A percentile compares a stretch with the other conserved stretches of the same genome.
These are phyloP conservation scores for Lycium barbarum DNA, from an alignment of 257 asterid species.

Conservation along the genomic window DNA sequence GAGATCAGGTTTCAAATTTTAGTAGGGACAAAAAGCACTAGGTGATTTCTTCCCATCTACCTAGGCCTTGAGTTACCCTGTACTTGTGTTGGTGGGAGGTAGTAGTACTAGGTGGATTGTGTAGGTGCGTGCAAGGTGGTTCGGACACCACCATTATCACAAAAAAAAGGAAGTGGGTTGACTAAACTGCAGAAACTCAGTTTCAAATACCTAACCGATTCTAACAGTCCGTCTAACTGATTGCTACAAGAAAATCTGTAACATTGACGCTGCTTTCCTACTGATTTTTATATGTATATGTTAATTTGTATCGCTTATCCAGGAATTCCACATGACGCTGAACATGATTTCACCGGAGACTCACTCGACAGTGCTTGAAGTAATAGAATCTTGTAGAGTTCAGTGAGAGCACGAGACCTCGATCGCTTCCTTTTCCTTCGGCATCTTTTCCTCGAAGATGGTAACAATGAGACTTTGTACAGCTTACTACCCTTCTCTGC, in stretches of 20 bases:
- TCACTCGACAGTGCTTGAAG: constrained; percentile 70
- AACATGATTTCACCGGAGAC: constrained; percentile 85
- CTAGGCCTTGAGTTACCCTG: not conserved
- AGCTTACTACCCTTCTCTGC: not conserved
- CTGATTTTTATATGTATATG: not conserved
- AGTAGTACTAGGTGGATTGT: not conserved
- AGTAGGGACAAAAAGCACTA: not conserved
- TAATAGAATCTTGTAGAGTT: constrained; percentile 76
- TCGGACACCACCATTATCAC: not conserved
- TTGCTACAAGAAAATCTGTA: not conserved
- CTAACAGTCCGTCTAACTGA: not conserved
- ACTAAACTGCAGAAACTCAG: not conserved
- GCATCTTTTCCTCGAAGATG: not conserved
- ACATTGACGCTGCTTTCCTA: not conserved
- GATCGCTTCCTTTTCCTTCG: not conserved
- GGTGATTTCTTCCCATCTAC: not conserved
- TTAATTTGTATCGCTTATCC: constrained; percentile 20
- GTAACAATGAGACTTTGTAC: constrained; percentile 20
- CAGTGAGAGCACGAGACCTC: constrained; percentile 47
- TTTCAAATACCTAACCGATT: not conserved
- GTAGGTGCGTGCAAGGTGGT: not conserved
- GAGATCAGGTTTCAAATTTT: not conserved
- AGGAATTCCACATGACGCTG: constrained; percentile 79
- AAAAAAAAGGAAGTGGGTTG: not conserved
- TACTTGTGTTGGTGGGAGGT: not conserved